phyloP scores from a whole-genome alignment of 148 eudicot genomes.

The Linanthus parryae region DNA sequence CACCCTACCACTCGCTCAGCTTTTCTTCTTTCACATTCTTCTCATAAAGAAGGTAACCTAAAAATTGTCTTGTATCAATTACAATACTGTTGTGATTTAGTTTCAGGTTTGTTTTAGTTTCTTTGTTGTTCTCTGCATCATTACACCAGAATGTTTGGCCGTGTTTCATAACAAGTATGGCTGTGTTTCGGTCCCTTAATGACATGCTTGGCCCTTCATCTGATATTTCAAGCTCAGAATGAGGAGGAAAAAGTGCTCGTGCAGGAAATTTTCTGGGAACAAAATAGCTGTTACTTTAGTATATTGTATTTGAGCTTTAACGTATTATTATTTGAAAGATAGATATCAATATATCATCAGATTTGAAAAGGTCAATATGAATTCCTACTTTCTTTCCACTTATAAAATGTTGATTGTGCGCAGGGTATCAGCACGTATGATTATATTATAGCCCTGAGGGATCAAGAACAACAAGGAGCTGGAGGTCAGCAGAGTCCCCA shows the following conservation, averaged over 20 bases:
- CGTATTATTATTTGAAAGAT: too few relatives aligned
- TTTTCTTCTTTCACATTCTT: conserved; percentile 98
- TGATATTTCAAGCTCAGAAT: too few relatives aligned
- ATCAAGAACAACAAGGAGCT: conserved; percentile 84
- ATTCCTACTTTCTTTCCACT: background rate
- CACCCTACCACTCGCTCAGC: conserved; percentile 87
- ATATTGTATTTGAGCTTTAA: too few relatives aligned
- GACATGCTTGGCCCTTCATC: too few relatives aligned
- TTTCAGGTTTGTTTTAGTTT: background rate
- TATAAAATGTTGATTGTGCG: background rate
- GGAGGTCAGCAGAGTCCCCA: conserved; percentile 98
- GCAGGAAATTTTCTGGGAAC: too few relatives aligned
- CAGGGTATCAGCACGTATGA: conserved; percentile 98
- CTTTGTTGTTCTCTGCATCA: background rate
- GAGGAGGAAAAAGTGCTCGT: too few relatives aligned
- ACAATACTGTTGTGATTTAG: background rate
- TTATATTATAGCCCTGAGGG: conserved; percentile 94
- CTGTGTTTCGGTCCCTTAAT: too few relatives aligned
- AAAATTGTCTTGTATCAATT: background rate
- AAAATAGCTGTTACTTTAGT: too few relatives aligned
- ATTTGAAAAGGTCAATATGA: too few relatives aligned
- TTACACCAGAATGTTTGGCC: too few relatives aligned
- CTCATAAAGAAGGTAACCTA: conserved; percentile 78
- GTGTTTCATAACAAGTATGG: too few relatives aligned
- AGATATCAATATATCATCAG: too few relatives aligned